Evolutionary conservation across 768 basidiomycete genomes (phyloP).

Genomic region (Suillus ampliporus): DNA sequence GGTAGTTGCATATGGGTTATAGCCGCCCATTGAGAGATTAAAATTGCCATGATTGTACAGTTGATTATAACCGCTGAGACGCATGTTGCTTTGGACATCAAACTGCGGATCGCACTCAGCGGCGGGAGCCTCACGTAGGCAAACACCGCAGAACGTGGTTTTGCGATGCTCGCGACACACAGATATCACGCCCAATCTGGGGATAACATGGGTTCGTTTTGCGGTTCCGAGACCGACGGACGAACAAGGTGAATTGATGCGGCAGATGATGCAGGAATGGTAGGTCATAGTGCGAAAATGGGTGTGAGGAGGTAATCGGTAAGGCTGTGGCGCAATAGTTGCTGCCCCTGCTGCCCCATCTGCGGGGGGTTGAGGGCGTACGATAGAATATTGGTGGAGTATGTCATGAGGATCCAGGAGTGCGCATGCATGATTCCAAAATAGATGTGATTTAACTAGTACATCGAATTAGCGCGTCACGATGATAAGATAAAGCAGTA

Average conservation of each 20-base stretch:
- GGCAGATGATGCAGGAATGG: constrained; percentile 68
- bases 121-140: constrained; percentile 65
- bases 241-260: constrained; percentile 64
- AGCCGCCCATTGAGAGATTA: constrained; percentile 28
- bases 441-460: constrained; percentile 72
- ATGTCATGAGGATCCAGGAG: constrained; percentile 67
- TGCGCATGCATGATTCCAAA: constrained; percentile 70
- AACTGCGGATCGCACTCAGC: constrained; percentile 46
- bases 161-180: constrained; percentile 72
- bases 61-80: constrained; percentile 39
- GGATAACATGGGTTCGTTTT: constrained; percentile 51
- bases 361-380: constrained; percentile 44
- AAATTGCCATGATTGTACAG: constrained; percentile 31
- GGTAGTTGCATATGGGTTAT: constrained; percentile 29
- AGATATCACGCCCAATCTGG: constrained; percentile 50
- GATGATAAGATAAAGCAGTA: constrained; percentile 1
- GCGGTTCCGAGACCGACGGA: constrained; percentile 55
- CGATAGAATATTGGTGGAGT: constrained; percentile 53
- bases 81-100: constrained; percentile 36
- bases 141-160: constrained; percentile 68
- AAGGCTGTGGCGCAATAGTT: constrained; percentile 37
- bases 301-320: constrained; percentile 54
- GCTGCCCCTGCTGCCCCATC: constrained; percentile 41
- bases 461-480: constrained; percentile 18
- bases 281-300: constrained; percentile 66